Base-by-base conservation (phyloP, 2,329 filamentous ascomycete species). In the Clarireedia sp. region DNA sequence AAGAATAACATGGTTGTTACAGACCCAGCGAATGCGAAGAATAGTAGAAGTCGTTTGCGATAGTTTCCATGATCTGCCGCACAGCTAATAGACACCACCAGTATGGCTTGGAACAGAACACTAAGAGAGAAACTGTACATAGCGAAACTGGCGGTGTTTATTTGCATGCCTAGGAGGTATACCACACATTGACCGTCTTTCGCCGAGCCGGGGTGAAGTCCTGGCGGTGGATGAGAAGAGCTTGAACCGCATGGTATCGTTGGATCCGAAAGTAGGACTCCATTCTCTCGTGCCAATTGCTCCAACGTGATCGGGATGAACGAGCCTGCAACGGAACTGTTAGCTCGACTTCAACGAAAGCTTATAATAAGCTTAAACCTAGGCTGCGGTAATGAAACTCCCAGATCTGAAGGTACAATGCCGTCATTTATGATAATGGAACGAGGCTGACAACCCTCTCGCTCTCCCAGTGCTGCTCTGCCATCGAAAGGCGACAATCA, bases 51-150 rank as follows among this genome's bases (percentile, higher is more conserved):
- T 53, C 84, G 87, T 76, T 97, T 99, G 57, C 94, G 85, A 74
- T 91, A 94, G 63, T 82, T 86, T 60, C 94, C 94, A 71, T 97
- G 92, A 70, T 99, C 94, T 56, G 94, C 94, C 7, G 92, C 91
- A 54, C 89, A 94, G 67, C 90, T 96, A 77, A 99, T 96, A 67
- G 90, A 95, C 60, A 99, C 90, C 44, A 99, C 95, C 29, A 97
- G 74, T 26, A 97, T 72, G 1, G 91, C 88, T 70, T 99, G 94
- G 10, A 96, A 71, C 19, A 96, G 72, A 1, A 99, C 94, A 68
- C 89, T 95, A 66, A 95, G 76, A 56, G 90, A 95, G 72, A 99
- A 99, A 2, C 90, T 96, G 73, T 97, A 97, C 90, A 97, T 95
- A 69, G 90, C 92, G 70, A 97, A 96, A 70, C 89, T 95, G 37